Percentiles rank a stretch among this genome's conserved stretches.
phyloP scores from a whole-genome alignment of 2,329 filamentous ascomycete species.

The Pseudocercospora macadamiae region DNA sequence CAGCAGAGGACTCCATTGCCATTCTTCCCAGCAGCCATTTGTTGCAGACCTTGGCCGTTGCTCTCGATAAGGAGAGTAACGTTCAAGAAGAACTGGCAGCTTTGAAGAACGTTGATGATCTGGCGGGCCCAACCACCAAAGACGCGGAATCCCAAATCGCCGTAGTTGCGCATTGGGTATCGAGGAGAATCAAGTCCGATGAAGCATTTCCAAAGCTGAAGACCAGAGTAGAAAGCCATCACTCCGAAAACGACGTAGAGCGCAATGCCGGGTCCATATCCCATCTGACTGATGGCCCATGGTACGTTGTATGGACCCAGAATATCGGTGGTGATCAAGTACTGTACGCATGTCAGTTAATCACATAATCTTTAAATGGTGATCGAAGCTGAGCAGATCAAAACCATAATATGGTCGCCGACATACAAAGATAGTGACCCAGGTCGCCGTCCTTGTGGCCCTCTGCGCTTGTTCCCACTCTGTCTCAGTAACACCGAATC shows the following conservation, averaged over 20 bases:
- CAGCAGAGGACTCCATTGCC: slow-evolving; percentile 48
- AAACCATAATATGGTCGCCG: no score
- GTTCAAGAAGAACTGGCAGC: slow-evolving; percentile 51
- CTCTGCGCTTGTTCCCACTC: slow-evolving; percentile 42
- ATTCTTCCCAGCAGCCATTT: slow-evolving; percentile 45
- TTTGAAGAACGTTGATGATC: slow-evolving; percentile 45
- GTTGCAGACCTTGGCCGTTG: slow-evolving; percentile 59
- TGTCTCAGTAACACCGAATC: slow-evolving; percentile 37
- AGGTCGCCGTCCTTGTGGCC: slow-evolving; percentile 42
- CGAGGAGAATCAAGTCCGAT: slow-evolving; percentile 45
- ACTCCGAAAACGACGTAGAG: slow-evolving; percentile 44
- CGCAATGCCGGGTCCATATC: slow-evolving; percentile 42
- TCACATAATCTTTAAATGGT: no score
- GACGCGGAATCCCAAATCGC: slow-evolving; percentile 45
- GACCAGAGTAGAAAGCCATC: slow-evolving; percentile 42
- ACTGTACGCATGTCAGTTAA: slow-evolving; percentile 24
- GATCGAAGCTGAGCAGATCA: no score
- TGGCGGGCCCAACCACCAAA: slow-evolving; percentile 43
- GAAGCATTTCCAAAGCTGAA: slow-evolving; percentile 46
- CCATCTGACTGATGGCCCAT: slow-evolving; percentile 38
- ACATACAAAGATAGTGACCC: slow-evolving; percentile 38
- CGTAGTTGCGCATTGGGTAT: slow-evolving; percentile 40
- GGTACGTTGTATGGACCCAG: slow-evolving; percentile 43
- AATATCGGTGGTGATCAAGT: slow-evolving; percentile 48
- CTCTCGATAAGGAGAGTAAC: slow-evolving; percentile 57